phyloP scores from a whole-genome alignment of 257 asterid genomes.

The Leptodermis oblonga region DNA sequence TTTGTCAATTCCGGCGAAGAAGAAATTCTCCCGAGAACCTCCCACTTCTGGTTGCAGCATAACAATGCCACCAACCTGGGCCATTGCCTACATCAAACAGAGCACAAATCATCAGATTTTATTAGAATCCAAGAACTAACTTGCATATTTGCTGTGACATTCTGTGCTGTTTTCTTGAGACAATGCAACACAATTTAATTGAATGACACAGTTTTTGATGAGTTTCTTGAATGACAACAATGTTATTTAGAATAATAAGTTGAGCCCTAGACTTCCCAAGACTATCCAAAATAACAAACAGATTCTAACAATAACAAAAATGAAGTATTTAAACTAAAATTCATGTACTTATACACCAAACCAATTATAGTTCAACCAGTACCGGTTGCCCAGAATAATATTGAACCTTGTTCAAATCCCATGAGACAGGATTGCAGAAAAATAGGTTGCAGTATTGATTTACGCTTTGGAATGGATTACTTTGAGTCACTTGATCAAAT shows the following conservation, averaged over 20 bases:
- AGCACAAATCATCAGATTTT: constrained; percentile 16
- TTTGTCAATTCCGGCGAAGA: constrained; percentile 89
- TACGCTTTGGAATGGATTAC: neutral
- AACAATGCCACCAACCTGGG: constrained; percentile 91
- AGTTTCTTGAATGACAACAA: neutral
- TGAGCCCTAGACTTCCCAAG: neutral
- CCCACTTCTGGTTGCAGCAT: constrained; percentile 89
- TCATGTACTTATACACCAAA: neutral
- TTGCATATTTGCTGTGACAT: neutral
- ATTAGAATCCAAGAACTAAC: constrained; percentile 9
- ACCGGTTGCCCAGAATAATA: neutral
- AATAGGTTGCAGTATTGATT: neutral
- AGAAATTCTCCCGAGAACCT: constrained; percentile 68
- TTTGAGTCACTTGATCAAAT: neutral
- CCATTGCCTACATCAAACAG: constrained; percentile 71
- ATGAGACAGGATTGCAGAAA: neutral
- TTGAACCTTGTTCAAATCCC: neutral
- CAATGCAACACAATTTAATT: neutral
- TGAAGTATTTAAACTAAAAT: neutral
- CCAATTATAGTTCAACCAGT: neutral
- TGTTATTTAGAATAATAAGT: neutral
- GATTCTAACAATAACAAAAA: neutral
- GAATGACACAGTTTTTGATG: neutral
- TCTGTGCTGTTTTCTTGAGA: neutral
- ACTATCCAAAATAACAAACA: neutral